Conservation (phyloP, 164 flowering plant genomes). For the Litsea cubeba region DNA sequence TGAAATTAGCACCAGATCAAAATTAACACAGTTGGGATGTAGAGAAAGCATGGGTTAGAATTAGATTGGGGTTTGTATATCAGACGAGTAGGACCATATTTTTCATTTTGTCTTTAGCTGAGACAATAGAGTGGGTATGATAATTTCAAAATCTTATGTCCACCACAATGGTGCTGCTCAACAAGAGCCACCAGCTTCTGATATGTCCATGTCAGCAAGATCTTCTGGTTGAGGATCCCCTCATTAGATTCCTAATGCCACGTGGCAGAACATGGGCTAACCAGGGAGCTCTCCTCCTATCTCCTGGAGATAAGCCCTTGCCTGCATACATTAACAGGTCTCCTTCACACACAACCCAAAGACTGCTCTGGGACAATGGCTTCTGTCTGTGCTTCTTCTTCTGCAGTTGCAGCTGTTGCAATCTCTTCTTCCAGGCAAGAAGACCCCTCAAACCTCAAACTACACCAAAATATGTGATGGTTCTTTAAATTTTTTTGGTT, state of each 20-base stretch:
- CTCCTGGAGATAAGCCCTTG: constrained; percentile 60
- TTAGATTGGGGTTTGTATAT: too few relatives aligned
- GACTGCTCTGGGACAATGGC: constrained; percentile 45
- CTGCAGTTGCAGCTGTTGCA: constrained; percentile 69
- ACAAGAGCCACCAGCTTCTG: constrained; percentile 34
- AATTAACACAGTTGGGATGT: too few relatives aligned
- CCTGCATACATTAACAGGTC: constrained; percentile 19
- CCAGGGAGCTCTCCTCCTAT: constrained; percentile 34
- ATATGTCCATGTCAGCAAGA: constrained; percentile 17
- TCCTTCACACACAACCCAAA: background rate
- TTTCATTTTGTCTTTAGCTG: too few relatives aligned
- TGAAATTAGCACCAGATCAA: too few relatives aligned
- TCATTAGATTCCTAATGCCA: constrained; percentile 45
- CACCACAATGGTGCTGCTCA: background rate
- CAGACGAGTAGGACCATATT: too few relatives aligned
- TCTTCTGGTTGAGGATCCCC: constrained; percentile 14
- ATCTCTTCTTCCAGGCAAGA: constrained; percentile 73
- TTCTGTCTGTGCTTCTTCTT: constrained; percentile 67
- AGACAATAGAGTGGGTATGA: too few relatives aligned
- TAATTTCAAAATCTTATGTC: too few relatives aligned
- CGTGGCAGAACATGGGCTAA: constrained; percentile 55
- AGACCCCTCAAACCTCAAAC: background rate
- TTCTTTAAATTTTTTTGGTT: background rate
- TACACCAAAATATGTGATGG: background rate
- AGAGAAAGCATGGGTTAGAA: too few relatives aligned